Base-by-base conservation (phyloP, 257 asterid genomes). In the Solanum tacnaense region DNA sequence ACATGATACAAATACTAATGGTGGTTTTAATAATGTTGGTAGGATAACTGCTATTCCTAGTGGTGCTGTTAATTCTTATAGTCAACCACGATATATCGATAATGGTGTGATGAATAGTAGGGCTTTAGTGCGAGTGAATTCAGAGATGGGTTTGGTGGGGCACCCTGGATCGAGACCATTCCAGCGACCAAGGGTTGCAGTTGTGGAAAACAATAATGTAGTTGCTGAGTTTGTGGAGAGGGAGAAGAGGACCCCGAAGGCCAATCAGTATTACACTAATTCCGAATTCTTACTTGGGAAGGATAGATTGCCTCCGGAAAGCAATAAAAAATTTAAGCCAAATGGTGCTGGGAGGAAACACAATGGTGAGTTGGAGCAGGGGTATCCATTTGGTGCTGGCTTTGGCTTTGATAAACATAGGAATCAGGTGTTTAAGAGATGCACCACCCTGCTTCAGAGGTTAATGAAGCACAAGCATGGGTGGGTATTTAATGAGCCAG, bases 101-200 rank as follows among this genome's bases (percentile, higher is more conserved):
- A 89, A 75, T 84, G 46, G 78, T 71, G 44, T 46, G 56, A 60
- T 41, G 38, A 58, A 79, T 73, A 49, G 82, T 72, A 86, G 88
- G 75, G 36, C 88, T 31, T 78, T 89, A 74, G 75, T 87, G 65
- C 65, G 76, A 79, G 90, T 36, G 39, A 86, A 52, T 71, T 86
- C 89, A 4, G 85, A 89, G 70, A 84, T 86, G 71, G 89, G 92
- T 29, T 65, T 88, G 29, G 74, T 86, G 74, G 90, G 89, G 32
- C 90, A 88, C 85, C 93, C 83, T 20, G 91, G 88, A 87, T 41
- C 38, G 25, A 90, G 91, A 83, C 90, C 91, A n/a, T 89, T 79
- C 71, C 81, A 79, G 84, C 79, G 78, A 36, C 86, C 84, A 18
- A 70, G 90, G 44, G 74, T 78, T 78, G 25, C 62, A 25, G 58